phyloP scores from a whole-genome alignment of 108 stramenopile genomes.

The Craspedostauros australis region DNA sequence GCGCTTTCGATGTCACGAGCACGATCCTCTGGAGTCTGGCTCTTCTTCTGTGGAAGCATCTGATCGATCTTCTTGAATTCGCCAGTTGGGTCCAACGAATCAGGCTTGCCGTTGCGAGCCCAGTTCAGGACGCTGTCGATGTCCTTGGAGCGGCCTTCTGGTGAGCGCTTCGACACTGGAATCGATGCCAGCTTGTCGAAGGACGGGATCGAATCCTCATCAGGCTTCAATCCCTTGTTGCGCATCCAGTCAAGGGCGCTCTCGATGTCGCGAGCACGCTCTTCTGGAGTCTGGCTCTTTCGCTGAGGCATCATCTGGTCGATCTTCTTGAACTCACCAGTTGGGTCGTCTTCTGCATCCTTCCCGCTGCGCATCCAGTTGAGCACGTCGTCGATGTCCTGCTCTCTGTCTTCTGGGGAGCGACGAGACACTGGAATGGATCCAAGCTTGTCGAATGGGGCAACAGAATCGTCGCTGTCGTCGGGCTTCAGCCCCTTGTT shows the following conservation, averaged over 20 bases:
- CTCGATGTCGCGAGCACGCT: constrained; percentile 15
- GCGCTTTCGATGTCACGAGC: constrained; percentile 22
- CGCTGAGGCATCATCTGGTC: constrained; percentile 19
- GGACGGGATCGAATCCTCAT: constrained; percentile 3
- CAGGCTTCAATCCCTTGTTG: constrained; percentile 6
- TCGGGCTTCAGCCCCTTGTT: constrained; percentile 9
- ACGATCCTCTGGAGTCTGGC: constrained; percentile 10
- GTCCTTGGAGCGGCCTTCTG: constrained; percentile 17
- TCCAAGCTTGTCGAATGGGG: constrained; percentile 13
- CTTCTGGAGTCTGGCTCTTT: constrained; percentile 10
- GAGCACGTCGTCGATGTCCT: constrained; percentile 7
- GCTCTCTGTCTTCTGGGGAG: not conserved
- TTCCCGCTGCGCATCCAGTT: constrained; percentile 17
- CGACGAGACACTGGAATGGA: constrained; percentile 9
- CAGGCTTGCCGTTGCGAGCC: constrained; percentile 2
- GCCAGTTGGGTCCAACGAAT: constrained; percentile 4
- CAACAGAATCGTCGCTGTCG: constrained; percentile 1
- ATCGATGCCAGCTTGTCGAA: constrained; percentile 9
- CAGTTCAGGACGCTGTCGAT: constrained; percentile 5
- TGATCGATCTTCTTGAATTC: constrained; percentile 23
- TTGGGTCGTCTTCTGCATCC: not conserved
- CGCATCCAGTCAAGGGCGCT: constrained; percentile 29
- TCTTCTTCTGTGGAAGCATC: constrained; percentile 11
- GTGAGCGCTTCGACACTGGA: constrained; percentile 14
- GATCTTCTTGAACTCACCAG: constrained; percentile 11